phyloP scores from a whole-genome alignment of 2,329 filamentous ascomycete species.

The Lecanicillium sp. region DNA sequence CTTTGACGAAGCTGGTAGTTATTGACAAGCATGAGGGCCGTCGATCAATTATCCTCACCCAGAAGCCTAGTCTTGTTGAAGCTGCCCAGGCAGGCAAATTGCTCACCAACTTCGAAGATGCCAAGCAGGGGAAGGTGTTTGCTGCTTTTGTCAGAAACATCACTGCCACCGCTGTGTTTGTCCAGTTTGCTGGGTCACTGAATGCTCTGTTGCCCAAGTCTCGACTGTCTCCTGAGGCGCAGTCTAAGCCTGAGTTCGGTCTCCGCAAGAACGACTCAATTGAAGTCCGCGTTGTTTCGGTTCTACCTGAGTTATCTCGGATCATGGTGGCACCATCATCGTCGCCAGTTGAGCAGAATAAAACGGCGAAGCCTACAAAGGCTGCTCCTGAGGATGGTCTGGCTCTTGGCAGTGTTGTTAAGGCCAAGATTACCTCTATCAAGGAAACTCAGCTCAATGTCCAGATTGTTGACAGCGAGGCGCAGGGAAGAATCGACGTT shows the following conservation, averaged over 20 bases:
- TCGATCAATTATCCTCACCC: constrained; percentile 66
- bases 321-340: constrained; percentile 51
- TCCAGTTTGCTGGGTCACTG: constrained; percentile 75
- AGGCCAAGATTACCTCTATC: constrained; percentile 72
- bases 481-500: constrained; percentile 87
- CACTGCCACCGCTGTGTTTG: constrained; percentile 70
- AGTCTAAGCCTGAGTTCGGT: constrained; percentile 65
- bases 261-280: constrained; percentile 70
- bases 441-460: constrained; percentile 93
- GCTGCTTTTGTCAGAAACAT: constrained; percentile 82
- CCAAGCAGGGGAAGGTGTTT: constrained; percentile 59
- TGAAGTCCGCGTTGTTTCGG: constrained; percentile 59
- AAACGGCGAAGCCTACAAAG: constrained; percentile 28
- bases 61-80: constrained; percentile 74
- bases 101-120: constrained; percentile 62
- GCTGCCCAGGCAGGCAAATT: constrained; percentile 65
- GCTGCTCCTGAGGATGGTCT: constrained; percentile 57
- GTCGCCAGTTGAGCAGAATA: constrained; percentile 35
- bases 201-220: constrained; percentile 74
- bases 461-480: constrained; percentile 59
- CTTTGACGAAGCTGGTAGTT: constrained; percentile 71
- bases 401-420: constrained; percentile 61
- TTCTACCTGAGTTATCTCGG: constrained; percentile 61
- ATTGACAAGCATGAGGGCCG: constrained; percentile 78
- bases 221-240: constrained; percentile 63